These are phyloP conservation scores for Phoma sp. DNA, from an alignment of 2,329 filamentous ascomycete genomes.

Conservation along the genomic window DNA sequence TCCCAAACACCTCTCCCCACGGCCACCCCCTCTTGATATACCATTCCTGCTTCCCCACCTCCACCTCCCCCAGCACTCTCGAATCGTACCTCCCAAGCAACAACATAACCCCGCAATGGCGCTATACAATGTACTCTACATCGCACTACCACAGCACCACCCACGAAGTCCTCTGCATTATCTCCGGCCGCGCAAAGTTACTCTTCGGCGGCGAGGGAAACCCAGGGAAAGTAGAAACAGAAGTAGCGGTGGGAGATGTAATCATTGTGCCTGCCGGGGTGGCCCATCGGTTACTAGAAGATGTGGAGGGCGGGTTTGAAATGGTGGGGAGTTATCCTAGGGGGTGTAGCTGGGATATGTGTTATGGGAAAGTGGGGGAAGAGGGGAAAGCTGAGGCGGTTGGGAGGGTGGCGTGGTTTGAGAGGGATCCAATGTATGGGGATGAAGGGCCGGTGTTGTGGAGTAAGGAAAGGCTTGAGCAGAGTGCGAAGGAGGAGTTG, in stretches of 20 bases:
- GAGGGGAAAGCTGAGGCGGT: conserved; percentile 61
- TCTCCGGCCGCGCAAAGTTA: conserved; percentile 64
- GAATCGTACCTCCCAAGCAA: conserved; percentile 63
- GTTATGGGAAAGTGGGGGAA: conserved; percentile 66
- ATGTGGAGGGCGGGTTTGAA: conserved; percentile 63
- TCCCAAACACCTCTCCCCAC: conserved; percentile 72
- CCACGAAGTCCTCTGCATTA: conserved; percentile 71
- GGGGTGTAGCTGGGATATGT: conserved; percentile 72
- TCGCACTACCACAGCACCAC: conserved; percentile 73
- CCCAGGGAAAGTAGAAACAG: conserved; percentile 62
- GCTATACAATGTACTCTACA: conserved; percentile 71
- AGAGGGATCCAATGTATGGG: conserved; percentile 62
- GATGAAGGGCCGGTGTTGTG: conserved; percentile 36
- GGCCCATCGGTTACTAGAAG: conserved; percentile 67
- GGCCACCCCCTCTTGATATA: conserved; percentile 72
- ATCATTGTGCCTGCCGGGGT: conserved; percentile 72
- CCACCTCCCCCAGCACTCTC: conserved; percentile 57
- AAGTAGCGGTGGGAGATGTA: conserved; percentile 67
- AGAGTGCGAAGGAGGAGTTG: neutral
- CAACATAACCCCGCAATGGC: conserved; percentile 68
- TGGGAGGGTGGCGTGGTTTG: conserved; percentile 62
- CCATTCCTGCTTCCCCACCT: conserved; percentile 62
- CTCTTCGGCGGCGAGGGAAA: conserved; percentile 74
- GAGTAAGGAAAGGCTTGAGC: conserved; percentile 27
- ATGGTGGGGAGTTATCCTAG: conserved; percentile 73